Percentiles rank a stretch among this genome's conserved stretches.
phyloP scores from a whole-genome alignment of 805 yeast genomes.

The Candida nonsorbophila region DNA sequence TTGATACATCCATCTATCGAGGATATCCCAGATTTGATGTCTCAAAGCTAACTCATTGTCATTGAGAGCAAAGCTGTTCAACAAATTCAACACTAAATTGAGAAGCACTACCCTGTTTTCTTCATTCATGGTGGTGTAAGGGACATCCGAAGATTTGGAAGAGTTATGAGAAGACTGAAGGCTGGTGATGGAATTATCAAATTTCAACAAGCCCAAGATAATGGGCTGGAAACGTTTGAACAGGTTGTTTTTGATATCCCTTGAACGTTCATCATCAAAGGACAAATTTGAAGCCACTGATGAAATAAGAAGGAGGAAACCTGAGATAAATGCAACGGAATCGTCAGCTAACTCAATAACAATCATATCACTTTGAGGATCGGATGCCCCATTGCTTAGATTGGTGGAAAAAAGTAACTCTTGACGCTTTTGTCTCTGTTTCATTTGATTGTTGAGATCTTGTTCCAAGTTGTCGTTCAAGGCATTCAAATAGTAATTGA shows the following conservation, averaged over 20 bases:
- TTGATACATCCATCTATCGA: slow-evolving; percentile 68
- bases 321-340: slow-evolving; percentile 66
- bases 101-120: slow-evolving; percentile 30
- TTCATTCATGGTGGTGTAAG: slow-evolving; percentile 22
- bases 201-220: slow-evolving; percentile 28
- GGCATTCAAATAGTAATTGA: slow-evolving; percentile 50
- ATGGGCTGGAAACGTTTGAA: slow-evolving; percentile 30
- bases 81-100: slow-evolving; percentile 43
- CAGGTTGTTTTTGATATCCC: slow-evolving; percentile 19
- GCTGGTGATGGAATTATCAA: slow-evolving; percentile 30
- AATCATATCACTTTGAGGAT: slow-evolving; percentile 28
- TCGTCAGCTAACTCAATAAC: slow-evolving; percentile 68
- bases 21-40: slow-evolving; percentile 54
- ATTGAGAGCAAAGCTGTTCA: slow-evolving; percentile 45
- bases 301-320: slow-evolving; percentile 62
- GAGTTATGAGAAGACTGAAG: slow-evolving; percentile 9
- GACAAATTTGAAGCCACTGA: slow-evolving; percentile 25
- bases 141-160: slow-evolving; percentile 11
- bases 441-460: slow-evolving; percentile 24
- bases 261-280: slow-evolving; percentile 15
- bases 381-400: slow-evolving; percentile 7
- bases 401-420: slow-evolving; percentile 21
- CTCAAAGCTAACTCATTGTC: slow-evolving; percentile 30
- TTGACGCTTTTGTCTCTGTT: slow-evolving; percentile 27
- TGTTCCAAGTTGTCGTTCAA: slow-evolving; percentile 32